phyloP scores from a whole-genome alignment of 2,329 filamentous ascomycete genomes.

The Neocucurbitaria cava region DNA sequence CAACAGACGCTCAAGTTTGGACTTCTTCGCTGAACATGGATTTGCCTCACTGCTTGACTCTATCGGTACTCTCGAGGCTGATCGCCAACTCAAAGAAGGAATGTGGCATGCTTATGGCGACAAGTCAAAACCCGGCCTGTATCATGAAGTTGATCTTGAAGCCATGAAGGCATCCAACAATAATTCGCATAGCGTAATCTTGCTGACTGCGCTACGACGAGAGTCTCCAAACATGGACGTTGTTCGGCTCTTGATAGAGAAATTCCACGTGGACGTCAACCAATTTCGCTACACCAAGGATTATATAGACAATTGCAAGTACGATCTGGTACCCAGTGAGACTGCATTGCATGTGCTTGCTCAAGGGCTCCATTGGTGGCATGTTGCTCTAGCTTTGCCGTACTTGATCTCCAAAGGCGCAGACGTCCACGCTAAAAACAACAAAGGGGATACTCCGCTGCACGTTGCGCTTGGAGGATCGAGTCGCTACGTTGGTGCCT shows the following conservation, averaged over 20 bases:
- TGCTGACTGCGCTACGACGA: not conserved
- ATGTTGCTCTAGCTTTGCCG: conserved; percentile 16
- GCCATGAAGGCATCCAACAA: not conserved
- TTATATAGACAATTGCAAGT: not conserved
- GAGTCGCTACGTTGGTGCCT: not conserved
- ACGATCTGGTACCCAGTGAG: not conserved
- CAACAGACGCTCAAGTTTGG: not conserved
- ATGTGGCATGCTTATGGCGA: not conserved
- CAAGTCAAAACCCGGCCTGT: not conserved
- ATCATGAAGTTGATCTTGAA: not conserved
- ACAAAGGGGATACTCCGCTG: conserved; percentile 31
- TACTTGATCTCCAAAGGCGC: conserved; percentile 18
- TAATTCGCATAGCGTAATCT: not conserved
- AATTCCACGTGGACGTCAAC: conserved; percentile 16
- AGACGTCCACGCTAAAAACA: conserved; percentile 19
- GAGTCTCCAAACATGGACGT: conserved; percentile 22
- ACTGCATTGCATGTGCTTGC: conserved; percentile 9
- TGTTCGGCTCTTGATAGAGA: conserved; percentile 21
- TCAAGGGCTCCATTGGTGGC: conserved; percentile 19
- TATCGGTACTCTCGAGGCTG: not conserved
- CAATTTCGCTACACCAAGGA: not conserved
- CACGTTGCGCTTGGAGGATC: conserved; percentile 19
- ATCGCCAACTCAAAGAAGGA: not conserved
- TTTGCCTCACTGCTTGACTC: not conserved
- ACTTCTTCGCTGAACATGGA: not conserved